Conservation (phyloP, 1,284 basidiomycete genomes). For the Tilletia caries region DNA sequence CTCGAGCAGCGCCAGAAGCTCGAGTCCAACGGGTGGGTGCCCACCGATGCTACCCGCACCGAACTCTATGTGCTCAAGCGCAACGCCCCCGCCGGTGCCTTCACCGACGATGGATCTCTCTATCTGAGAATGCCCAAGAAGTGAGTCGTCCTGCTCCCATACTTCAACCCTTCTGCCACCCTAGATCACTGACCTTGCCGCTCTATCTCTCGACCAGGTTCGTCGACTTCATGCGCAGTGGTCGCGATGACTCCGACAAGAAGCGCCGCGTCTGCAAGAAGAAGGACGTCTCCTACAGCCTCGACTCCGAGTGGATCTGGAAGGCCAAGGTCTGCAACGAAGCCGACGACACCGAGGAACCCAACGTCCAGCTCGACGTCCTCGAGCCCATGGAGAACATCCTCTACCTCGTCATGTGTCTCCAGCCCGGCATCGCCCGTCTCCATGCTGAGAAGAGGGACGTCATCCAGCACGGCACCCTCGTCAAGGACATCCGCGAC, state of each 20-base stretch:
- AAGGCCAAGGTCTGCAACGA: constrained; percentile 41
- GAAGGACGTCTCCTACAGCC: constrained; percentile 43
- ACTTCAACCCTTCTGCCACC: background rate
- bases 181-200: no score
- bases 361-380: constrained; percentile 44
- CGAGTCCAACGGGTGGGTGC: constrained; percentile 40
- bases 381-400: constrained; percentile 43
- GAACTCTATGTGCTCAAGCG: constrained; percentile 46
- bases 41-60: constrained; percentile 23
- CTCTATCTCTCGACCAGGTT: constrained; percentile 12
- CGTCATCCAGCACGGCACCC: constrained; percentile 45
- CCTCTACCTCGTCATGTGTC: constrained; percentile 45
- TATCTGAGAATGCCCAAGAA: constrained; percentile 47
- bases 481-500: constrained; percentile 40
- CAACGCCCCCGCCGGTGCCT: constrained; percentile 41
- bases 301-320: constrained; percentile 44
- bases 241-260: constrained; percentile 32
- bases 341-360: constrained; percentile 33
- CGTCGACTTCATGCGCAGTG: constrained; percentile 45
- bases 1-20: constrained; percentile 50
- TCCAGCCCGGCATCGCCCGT: constrained; percentile 41
- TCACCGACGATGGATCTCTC: constrained; percentile 45
- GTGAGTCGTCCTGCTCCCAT: constrained; percentile 1
- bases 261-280: constrained; percentile 35
- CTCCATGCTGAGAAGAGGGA: constrained; percentile 44